Evolutionary conservation across 495 filamentous ascomycete genomes (phyloP).

Genomic region (Penicillium waksmanii): DNA sequence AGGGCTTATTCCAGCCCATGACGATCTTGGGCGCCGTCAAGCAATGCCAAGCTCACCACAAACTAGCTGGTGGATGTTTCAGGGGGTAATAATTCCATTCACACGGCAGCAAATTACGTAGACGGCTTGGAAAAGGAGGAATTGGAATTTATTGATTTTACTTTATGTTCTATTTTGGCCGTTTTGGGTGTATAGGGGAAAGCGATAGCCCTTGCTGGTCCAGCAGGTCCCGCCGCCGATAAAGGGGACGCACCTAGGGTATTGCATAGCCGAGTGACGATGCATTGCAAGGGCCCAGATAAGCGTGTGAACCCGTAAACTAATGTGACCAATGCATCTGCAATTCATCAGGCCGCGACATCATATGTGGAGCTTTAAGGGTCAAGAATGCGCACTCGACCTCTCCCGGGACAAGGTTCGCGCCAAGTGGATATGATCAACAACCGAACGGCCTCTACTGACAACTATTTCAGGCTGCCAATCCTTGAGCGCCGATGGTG

Average conservation of each 20-base stretch:
- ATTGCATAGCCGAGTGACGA: constrained; percentile 17
- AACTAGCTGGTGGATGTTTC: constrained; percentile 7
- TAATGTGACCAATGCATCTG: constrained; percentile 18
- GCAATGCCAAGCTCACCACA: constrained; percentile 23
- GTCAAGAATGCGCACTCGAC: constrained; percentile 22
- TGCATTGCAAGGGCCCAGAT: constrained; percentile 11
- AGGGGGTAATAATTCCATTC: constrained; percentile 3
- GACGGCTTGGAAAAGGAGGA: constrained; percentile 6
- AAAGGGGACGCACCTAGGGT: constrained; percentile 6
- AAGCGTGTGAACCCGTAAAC: constrained; percentile 14
- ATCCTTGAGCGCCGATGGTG: constrained; percentile 26
- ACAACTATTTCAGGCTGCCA: constrained; percentile 19
- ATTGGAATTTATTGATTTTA: constrained; percentile 4
- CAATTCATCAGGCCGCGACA: constrained; percentile 16
- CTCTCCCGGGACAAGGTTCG: constrained; percentile 21
- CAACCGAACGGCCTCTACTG: constrained; percentile 24
- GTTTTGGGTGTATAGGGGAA: constrained; percentile 18
- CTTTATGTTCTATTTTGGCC: background rate
- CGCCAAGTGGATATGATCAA: constrained; percentile 31
- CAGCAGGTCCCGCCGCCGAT: constrained; percentile 6
- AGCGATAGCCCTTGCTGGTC: constrained; percentile 17
- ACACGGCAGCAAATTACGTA: constrained; percentile 19
- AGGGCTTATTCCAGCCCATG: background rate
- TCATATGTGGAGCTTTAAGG: constrained; percentile 23
- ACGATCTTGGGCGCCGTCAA: constrained; percentile 11